Conservation (phyloP, 768 basidiomycete species). For the Heimioporus sp. region DNA sequence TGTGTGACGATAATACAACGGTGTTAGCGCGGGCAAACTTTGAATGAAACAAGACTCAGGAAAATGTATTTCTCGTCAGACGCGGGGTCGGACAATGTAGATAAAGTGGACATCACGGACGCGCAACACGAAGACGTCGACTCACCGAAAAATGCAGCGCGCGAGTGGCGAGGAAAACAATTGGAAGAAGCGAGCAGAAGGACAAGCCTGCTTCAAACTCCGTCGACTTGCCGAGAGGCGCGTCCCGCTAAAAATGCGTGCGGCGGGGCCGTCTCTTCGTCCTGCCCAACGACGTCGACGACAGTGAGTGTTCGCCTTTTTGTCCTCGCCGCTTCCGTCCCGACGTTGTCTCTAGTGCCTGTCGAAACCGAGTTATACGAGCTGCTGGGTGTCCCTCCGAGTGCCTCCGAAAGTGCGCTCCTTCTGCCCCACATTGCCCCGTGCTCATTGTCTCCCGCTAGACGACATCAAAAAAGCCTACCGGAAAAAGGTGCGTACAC, state of each 20-base stretch:
- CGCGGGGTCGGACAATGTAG: conserved; percentile 87
- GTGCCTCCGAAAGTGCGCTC: conserved; percentile 66
- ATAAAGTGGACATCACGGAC: conserved; percentile 68
- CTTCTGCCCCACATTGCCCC: not conserved
- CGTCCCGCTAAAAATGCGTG: conserved; percentile 29
- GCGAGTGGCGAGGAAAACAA: not conserved
- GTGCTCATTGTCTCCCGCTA: conserved; percentile 26
- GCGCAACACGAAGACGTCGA: conserved; percentile 3
- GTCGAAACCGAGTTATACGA: conserved; percentile 85
- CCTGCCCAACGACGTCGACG: conserved; percentile 6
- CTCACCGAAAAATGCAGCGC: conserved; percentile 16
- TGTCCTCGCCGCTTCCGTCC: not conserved
- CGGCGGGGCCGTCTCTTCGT: not conserved
- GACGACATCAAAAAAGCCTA: conserved; percentile 95
- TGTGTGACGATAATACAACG: conserved; percentile 18
- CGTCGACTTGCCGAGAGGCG: conserved; percentile 28
- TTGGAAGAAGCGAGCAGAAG: not conserved
- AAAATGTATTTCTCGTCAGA: conserved; percentile 43
- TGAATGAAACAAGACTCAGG: conserved; percentile 21
- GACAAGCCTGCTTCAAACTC: conserved; percentile 28
- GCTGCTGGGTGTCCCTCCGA: conserved; percentile 67
- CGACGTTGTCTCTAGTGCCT: conserved; percentile 47
- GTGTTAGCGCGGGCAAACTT: conserved; percentile 28
- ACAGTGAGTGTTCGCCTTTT: conserved; percentile 26
- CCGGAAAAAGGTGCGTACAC: conserved; percentile 71